Percentiles rank a stretch among this genome's conserved stretches.
Conservation (phyloP, 495 filamentous ascomycete genomes). For the Extremus antarcticus region DNA sequence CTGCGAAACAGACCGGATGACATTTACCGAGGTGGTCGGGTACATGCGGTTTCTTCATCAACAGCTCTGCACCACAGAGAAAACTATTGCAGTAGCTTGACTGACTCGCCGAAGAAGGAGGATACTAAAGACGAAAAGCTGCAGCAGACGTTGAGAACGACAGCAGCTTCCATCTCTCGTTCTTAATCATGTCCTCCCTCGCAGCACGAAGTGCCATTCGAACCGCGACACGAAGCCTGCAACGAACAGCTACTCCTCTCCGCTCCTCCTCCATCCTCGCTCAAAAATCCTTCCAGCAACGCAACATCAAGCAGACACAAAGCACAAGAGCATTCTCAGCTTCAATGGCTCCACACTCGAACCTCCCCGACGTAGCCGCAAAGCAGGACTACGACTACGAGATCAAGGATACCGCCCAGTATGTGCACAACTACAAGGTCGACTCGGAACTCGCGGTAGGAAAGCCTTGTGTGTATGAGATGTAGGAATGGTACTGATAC, state of each 20-base stretch:
- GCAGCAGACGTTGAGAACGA: background rate
- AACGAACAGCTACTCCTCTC: slow-evolving; percentile 11
- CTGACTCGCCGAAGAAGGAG: background rate
- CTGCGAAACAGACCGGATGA: no score
- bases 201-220: slow-evolving; percentile 3
- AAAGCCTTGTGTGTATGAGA: background rate
- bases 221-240: slow-evolving; percentile 4
- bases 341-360: slow-evolving; percentile 9
- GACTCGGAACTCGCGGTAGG: slow-evolving; percentile 72
- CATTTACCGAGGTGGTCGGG: no score
- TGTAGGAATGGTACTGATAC: background rate
- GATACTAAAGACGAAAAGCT: no score
- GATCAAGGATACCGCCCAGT: slow-evolving; percentile 86
- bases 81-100: no score
- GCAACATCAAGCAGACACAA: background rate
- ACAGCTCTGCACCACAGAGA: no score
- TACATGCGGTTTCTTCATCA: no score
- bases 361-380: slow-evolving; percentile 34
- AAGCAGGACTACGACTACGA: slow-evolving; percentile 69
- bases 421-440: slow-evolving; percentile 85
- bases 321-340: slow-evolving; percentile 10
- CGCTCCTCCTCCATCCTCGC: slow-evolving; percentile 1
- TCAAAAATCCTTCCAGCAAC: slow-evolving; percentile 3
- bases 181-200: slow-evolving; percentile 16
- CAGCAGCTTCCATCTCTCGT: background rate